Percentiles rank a stretch among this genome's conserved stretches.
These are phyloP conservation scores for Vitis riparia DNA, from an alignment of 164 flowering plant species.

Conservation along the genomic window DNA sequence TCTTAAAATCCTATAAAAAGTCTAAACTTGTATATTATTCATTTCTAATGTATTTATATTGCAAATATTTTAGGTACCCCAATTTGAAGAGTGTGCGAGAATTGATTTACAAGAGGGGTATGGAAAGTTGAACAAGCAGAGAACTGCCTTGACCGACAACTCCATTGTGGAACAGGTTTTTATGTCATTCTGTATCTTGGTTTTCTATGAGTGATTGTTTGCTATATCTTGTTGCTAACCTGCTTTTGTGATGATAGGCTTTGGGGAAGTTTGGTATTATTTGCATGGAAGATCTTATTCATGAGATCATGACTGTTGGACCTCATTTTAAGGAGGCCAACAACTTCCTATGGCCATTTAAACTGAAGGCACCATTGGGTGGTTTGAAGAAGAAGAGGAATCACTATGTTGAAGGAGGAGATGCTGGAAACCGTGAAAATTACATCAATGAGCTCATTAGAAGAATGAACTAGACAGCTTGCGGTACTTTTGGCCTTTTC, in stretches of 20 bases:
- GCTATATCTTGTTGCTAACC: background rate
- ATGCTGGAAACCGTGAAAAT: slow-evolving; percentile 35
- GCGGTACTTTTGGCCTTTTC: too few species aligned
- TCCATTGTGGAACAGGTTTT: slow-evolving; percentile 29
- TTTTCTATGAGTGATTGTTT: background rate
- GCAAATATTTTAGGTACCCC: slow-evolving; percentile 19
- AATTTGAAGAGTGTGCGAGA: slow-evolving; percentile 31
- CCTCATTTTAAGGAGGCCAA: slow-evolving; percentile 37
- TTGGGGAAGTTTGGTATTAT: slow-evolving; percentile 28
- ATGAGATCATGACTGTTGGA: slow-evolving; percentile 36
- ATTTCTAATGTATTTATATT: too few species aligned
- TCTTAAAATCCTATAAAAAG: too few species aligned
- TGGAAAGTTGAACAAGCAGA: slow-evolving; percentile 27
- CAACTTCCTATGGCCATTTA: slow-evolving; percentile 37
- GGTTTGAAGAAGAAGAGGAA: slow-evolving; percentile 33
- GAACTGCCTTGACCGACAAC: slow-evolving; percentile 29
- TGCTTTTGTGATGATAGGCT: slow-evolving; percentile 3
- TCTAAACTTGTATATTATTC: too few species aligned
- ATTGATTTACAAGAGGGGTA: slow-evolving; percentile 34
- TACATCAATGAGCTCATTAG: slow-evolving; percentile 31
- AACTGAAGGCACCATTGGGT: slow-evolving; percentile 34
- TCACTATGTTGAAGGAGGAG: slow-evolving; percentile 37
- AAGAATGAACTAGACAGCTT: slow-evolving; percentile 22
- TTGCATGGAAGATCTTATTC: slow-evolving; percentile 31
- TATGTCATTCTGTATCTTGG: background rate